Base-by-base conservation (phyloP, 352 stramenopile species). In the Nothophytophthora sp. region DNA sequence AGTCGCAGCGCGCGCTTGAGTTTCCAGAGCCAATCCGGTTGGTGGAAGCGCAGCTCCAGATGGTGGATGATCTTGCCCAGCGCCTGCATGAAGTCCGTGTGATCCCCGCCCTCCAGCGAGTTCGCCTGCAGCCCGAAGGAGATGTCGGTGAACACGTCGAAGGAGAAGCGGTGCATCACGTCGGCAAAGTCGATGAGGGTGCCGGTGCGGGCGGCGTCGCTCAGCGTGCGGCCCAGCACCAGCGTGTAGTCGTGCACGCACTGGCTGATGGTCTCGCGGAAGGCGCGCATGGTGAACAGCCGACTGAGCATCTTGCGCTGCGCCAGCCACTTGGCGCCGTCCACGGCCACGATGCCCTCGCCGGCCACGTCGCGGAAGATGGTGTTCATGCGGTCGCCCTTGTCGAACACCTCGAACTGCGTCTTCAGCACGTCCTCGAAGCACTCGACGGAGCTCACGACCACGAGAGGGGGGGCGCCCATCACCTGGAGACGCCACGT, bases 281-380 rank as follows among this genome's bases (percentile, higher is more conserved):
- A 70, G 12, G 62, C 55, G 7, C 62, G 64, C 51, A 67, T 76
- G 6, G 76, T 88, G 24, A 94, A 92, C 3, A 96, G 81, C 20
- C 94, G 87, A 37, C 78, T 91, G 50, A 86, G 72, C 33, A 67
- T 81, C 54, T 92, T 90, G 38, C 81, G 66, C 51, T 92, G 81
- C 15, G 60, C 20, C 5, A 52, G 29, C 79, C 81, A 92, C 18
- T 54, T 42, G 12, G 67, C 34, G 8, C 75, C 74, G 36, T 90
- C 78, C 10, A 67, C 55, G 8, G 61, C 64, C 42, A 86, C 72
- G 50, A 92, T 88, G 35, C 74, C 76, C 20, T 73, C 61, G 16
- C 81, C 79, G 5, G 82, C 53, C 24, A 88, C 36, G 47, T 86
- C 67, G 0, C 44, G 30, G 18, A 88, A 70, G 22, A 75, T 70